A percentile compares a stretch with the other conserved stretches of the same genome.
These are phyloP conservation scores for Stemphylium lycopersici DNA, from an alignment of 2,329 filamentous ascomycete species.

Conservation along the genomic window DNA sequence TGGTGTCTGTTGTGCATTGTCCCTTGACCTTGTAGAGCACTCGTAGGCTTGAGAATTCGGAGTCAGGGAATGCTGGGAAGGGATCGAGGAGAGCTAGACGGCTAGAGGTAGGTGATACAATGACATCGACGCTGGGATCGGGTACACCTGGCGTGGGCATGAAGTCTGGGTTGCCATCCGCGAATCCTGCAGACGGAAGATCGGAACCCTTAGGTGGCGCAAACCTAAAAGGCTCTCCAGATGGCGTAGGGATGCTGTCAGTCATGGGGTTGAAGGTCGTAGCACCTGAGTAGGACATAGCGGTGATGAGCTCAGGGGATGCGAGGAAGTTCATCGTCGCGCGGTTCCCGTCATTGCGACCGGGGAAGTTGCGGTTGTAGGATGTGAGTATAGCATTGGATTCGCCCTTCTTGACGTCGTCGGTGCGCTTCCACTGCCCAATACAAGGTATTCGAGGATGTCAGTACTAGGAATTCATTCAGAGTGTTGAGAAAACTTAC, in stretches of 20 bases:
- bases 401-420: slow-evolving; percentile 82
- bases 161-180: slow-evolving; percentile 75
- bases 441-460: slow-evolving; percentile 71
- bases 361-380: slow-evolving; percentile 98
- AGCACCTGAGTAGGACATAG: slow-evolving; percentile 88
- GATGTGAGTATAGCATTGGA: slow-evolving; percentile 94
- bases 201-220: slow-evolving; percentile 69
- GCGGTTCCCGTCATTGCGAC: slow-evolving; percentile 94
- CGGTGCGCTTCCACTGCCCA: slow-evolving; percentile 88
- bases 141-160: slow-evolving; percentile 74
- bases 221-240: slow-evolving; percentile 85
- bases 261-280: slow-evolving; percentile 97
- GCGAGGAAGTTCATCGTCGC: slow-evolving; percentile 99
- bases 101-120: slow-evolving; percentile 84
- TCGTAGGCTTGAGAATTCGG: slow-evolving; percentile 76
- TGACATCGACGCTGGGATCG: slow-evolving; percentile 72
- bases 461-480: slow-evolving; percentile 12
- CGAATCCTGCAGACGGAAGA: slow-evolving; percentile 76
- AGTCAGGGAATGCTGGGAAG: slow-evolving; percentile 79
- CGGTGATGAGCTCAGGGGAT: slow-evolving; percentile 94
- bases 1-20: slow-evolving; percentile 98
- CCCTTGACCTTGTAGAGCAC: slow-evolving; percentile 96
- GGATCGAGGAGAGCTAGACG: slow-evolving; percentile 91
- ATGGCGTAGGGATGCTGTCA: slow-evolving; percentile 79
- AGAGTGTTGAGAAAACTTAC: slow-evolving; percentile 15